phyloP scores from a whole-genome alignment of 2,329 filamentous ascomycete genomes.

The Fusarium domesticum region DNA sequence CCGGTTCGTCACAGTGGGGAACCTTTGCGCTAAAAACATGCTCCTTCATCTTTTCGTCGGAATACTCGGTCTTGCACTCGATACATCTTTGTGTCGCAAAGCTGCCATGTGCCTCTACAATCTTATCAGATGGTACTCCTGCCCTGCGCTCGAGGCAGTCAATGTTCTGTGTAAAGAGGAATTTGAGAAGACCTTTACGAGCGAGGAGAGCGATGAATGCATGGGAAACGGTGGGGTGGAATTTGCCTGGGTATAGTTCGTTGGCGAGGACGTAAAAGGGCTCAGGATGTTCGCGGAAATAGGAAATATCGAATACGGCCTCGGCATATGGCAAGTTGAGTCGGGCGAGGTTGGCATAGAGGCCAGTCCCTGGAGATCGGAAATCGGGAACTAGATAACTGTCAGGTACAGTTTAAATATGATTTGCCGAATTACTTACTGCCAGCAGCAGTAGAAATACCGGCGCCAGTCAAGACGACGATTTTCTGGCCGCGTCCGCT shows the following conservation, averaged over 20 bases:
- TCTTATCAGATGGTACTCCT: conserved; percentile 74
- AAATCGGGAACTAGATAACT: conserved; percentile 76
- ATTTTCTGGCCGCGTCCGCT: conserved; percentile 65
- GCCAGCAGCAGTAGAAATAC: conserved; percentile 73
- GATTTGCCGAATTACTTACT: conserved; percentile 38
- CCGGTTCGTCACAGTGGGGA: conserved; percentile 59
- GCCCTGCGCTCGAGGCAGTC: conserved; percentile 89
- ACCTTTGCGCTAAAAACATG: conserved; percentile 66
- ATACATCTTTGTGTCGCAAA: conserved; percentile 91
- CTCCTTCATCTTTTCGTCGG: conserved; percentile 69
- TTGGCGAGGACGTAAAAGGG: conserved; percentile 92
- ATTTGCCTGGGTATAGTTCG: conserved; percentile 89
- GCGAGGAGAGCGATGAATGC: conserved; percentile 82
- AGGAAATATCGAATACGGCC: conserved; percentile 89
- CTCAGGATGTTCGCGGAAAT: conserved; percentile 77
- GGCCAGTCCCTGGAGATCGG: conserved; percentile 83
- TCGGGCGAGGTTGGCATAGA: conserved; percentile 87
- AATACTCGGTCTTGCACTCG: conserved; percentile 73
- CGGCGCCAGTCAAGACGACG: conserved; percentile 87
- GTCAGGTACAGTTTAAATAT: conserved; percentile 6
- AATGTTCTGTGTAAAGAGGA: conserved; percentile 96
- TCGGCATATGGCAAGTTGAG: conserved; percentile 86
- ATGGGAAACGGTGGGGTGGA: conserved; percentile 84
- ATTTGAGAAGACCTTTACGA: conserved; percentile 72
- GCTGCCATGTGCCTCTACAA: conserved; percentile 92